phyloP scores from a whole-genome alignment of 108 stramenopile genomes.

The Fistulifera pelliculosa region DNA sequence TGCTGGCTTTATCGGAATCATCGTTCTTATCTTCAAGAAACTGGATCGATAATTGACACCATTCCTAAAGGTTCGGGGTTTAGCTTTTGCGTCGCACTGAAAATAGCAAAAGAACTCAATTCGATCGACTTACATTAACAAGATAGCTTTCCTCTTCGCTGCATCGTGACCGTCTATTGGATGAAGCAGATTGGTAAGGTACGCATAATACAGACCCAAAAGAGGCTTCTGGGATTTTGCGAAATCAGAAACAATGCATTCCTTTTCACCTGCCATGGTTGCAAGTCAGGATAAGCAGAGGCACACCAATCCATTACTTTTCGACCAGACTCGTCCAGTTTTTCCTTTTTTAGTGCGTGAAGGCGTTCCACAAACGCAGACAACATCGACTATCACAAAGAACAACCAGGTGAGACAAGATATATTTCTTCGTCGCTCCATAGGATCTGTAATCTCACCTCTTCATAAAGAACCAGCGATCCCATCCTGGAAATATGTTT shows the following conservation, averaged over 20 bases:
- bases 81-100: neutral
- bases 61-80: conserved; percentile 36
- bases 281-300: conserved; percentile 77
- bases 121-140: conserved; percentile 35
- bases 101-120: neutral
- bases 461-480: conserved; percentile 56
- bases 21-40: neutral
- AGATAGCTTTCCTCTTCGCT: conserved; percentile 32
- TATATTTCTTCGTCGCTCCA: neutral
- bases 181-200: conserved; percentile 60
- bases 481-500: conserved; percentile 39
- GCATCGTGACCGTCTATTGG: conserved; percentile 54
- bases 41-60: conserved; percentile 44
- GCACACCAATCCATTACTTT: conserved; percentile 41
- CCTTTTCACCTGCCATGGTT: conserved; percentile 63
- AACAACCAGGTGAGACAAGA: conserved; percentile 2
- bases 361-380: conserved; percentile 54
- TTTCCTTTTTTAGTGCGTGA: conserved; percentile 4
- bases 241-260: conserved; percentile 16
- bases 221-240: neutral
- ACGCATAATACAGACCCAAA: conserved; percentile 45
- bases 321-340: neutral
- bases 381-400: conserved; percentile 51
- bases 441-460: conserved; percentile 32
- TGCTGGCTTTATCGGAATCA: conserved; percentile 4